Evolutionary conservation across 306 rosid species (phyloP).

Genomic region (Aeschynomene evenia): DNA sequence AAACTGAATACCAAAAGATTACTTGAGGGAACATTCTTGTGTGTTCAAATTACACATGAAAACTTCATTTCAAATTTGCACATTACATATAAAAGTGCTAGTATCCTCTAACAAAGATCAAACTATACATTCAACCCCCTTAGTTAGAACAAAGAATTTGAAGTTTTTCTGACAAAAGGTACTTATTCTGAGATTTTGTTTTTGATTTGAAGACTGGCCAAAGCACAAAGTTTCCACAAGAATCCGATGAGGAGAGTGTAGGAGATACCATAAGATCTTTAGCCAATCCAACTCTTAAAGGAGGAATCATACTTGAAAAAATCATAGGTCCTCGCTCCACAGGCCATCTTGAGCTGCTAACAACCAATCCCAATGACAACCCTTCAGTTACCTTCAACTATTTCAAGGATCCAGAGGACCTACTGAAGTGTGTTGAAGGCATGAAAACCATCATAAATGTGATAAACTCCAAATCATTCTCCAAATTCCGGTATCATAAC

Average conservation of each 20-base stretch:
- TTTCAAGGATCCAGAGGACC: constrained; percentile 70
- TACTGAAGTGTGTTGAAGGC: constrained; percentile 60
- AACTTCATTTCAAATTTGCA: too few species aligned
- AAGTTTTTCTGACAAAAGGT: neutral
- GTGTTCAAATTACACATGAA: too few species aligned
- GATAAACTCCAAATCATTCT: constrained; percentile 58
- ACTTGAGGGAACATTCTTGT: too few species aligned
- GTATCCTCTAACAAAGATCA: too few species aligned
- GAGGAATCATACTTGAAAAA: constrained; percentile 69
- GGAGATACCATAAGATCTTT: constrained; percentile 27
- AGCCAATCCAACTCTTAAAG: constrained; percentile 39
- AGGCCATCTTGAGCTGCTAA: constrained; percentile 56
- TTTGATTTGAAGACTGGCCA: constrained; percentile 44
- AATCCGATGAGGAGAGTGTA: constrained; percentile 19
- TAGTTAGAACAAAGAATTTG: neutral
- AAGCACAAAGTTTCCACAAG: constrained; percentile 24
- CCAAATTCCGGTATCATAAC: constrained; percentile 43
- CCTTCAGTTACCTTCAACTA: constrained; percentile 74
- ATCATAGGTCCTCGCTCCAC: constrained; percentile 60
- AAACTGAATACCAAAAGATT: neutral
- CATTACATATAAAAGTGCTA: too few species aligned
- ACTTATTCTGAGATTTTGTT: constrained; percentile 9
- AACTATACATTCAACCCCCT: neutral
- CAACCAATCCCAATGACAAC: constrained; percentile 55
- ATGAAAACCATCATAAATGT: constrained; percentile 59